Evolutionary conservation across 371 early-diverging fungal species (phyloP).

Genomic region (Entomophthora muscae): DNA sequence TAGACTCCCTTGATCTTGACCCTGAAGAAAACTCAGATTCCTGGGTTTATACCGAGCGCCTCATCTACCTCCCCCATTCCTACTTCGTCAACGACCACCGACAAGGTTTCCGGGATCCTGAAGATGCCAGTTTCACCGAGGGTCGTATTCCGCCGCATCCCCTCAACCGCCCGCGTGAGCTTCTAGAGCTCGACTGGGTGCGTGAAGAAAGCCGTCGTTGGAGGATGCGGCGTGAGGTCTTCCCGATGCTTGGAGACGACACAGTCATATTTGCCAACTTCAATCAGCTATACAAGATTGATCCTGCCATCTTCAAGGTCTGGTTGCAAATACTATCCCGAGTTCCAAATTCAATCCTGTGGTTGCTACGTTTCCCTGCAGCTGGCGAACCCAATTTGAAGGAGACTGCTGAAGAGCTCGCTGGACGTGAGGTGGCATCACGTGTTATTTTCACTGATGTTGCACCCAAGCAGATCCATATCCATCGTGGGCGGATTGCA

Average conservation of each 20-base stretch:
- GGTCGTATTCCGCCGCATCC: constrained; percentile 15
- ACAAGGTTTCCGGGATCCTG: constrained; percentile 78
- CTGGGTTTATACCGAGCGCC: constrained; percentile 72
- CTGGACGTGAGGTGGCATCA: constrained; percentile 55
- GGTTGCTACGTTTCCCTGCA: constrained; percentile 80
- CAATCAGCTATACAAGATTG: constrained; percentile 86
- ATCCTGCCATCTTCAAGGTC: constrained; percentile 57
- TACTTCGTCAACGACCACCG: constrained; percentile 88
- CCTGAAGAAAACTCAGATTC: constrained; percentile 32
- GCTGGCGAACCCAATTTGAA: constrained; percentile 65
- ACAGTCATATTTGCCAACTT: constrained; percentile 84
- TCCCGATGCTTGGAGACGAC: constrained; percentile 62
- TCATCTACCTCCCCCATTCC: constrained; percentile 83
- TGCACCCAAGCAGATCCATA: constrained; percentile 81
- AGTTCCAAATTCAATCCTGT: constrained; percentile 66
- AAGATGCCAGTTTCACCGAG: constrained; percentile 17
- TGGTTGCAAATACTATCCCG: constrained; percentile 70
- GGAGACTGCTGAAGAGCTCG: constrained; percentile 52
- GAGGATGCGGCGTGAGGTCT: constrained; percentile 72
- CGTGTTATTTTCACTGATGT: constrained; percentile 85
- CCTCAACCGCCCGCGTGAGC: constrained; percentile 14
- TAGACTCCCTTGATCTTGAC: constrained; percentile 45
- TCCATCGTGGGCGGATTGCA: constrained; percentile 81
- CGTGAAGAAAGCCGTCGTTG: constrained; percentile 62
- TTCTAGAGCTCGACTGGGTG: constrained; percentile 37